These are phyloP conservation scores for Candida tallmaniae DNA, from an alignment of 805 yeast species.

Conservation along the genomic window DNA sequence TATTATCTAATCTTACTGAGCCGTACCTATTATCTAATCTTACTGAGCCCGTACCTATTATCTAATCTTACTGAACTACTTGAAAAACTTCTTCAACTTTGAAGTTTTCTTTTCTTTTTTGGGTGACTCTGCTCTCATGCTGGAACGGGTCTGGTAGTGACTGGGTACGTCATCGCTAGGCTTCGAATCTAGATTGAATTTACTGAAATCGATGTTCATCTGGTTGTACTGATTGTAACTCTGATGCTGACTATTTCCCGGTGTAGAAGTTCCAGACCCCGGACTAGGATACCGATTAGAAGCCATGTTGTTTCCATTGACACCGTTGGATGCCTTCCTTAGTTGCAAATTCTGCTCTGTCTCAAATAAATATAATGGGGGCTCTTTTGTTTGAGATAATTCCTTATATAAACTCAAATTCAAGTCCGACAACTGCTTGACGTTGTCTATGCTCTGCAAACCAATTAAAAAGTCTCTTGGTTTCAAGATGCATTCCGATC, in stretches of 20 bases:
- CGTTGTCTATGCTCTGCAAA: slow-evolving; percentile 35
- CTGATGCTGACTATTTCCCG: not conserved
- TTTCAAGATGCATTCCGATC: slow-evolving; percentile 69
- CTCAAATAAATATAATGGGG: slow-evolving; percentile 43
- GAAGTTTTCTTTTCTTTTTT: slow-evolving; percentile 39
- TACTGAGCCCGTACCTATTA: too few species aligned
- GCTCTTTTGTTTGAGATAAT: slow-evolving; percentile 25
- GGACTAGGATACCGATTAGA: not conserved
- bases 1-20: too few species aligned
- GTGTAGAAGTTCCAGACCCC: not conserved
- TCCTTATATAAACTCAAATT: slow-evolving; percentile 31
- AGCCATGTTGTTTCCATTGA: too few species aligned
- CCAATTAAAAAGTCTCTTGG: slow-evolving; percentile 48
- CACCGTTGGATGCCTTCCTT: slow-evolving; percentile 3
- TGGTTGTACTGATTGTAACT: slow-evolving; percentile 6
- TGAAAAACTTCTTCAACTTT: slow-evolving; percentile 45
- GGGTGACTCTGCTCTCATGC: not conserved
- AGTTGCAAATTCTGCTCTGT: slow-evolving; percentile 12
- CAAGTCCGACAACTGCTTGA: slow-evolving; percentile 38
- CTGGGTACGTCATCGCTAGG: slow-evolving; percentile 16
- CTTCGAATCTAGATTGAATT: slow-evolving; percentile 8
- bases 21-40: too few species aligned
- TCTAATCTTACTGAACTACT: slow-evolving; percentile 9
- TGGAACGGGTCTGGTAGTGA: slow-evolving; percentile 21
- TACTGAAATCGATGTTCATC: slow-evolving; percentile 12